These are phyloP conservation scores for Thielaviopsis populi DNA, from an alignment of 2,329 filamentous ascomycete species.

Conservation along the genomic window DNA sequence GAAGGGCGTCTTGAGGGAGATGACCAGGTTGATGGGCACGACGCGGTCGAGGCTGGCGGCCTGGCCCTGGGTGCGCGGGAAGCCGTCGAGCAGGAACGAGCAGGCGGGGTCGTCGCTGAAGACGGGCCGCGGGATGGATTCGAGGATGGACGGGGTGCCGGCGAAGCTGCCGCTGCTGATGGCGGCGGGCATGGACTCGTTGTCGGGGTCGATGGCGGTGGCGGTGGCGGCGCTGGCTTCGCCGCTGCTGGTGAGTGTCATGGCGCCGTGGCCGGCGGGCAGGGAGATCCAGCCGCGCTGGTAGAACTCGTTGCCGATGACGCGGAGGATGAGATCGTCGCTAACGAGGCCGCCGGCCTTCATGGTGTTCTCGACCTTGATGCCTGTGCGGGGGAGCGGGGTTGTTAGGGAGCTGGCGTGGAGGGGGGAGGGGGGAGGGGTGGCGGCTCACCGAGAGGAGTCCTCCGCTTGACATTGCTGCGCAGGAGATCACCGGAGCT, in stretches of 20 bases:
- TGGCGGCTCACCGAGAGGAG: constrained; percentile 55
- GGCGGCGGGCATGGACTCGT: constrained; percentile 24
- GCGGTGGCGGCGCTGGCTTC: constrained; percentile 23
- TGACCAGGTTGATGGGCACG: constrained; percentile 87
- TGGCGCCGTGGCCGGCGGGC: constrained; percentile 22
- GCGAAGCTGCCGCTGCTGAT: constrained; percentile 28
- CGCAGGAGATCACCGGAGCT: constrained; percentile 87
- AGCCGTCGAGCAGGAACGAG: constrained; percentile 91
- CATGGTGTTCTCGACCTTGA: constrained; percentile 81
- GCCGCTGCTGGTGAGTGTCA: constrained; percentile 9
- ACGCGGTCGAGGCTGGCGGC: constrained; percentile 62
- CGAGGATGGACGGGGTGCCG: constrained; percentile 20
- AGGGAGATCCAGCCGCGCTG: constrained; percentile 69
- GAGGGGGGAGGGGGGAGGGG: neutral
- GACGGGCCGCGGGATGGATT: constrained; percentile 28
- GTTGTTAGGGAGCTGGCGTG: neutral
- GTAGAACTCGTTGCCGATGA: constrained; percentile 81
- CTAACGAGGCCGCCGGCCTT: constrained; percentile 79
- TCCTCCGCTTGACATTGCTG: constrained; percentile 80
- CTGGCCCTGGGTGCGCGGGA: constrained; percentile 75
- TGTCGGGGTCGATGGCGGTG: neutral
- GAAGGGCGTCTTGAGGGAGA: constrained; percentile 72
- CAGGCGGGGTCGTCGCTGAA: constrained; percentile 57
- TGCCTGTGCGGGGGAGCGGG: constrained; percentile 38
- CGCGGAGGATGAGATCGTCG: constrained; percentile 76